These are phyloP conservation scores for Fusarium tanahbumbuense DNA, from an alignment of 2,329 filamentous ascomycete species.

Conservation along the genomic window DNA sequence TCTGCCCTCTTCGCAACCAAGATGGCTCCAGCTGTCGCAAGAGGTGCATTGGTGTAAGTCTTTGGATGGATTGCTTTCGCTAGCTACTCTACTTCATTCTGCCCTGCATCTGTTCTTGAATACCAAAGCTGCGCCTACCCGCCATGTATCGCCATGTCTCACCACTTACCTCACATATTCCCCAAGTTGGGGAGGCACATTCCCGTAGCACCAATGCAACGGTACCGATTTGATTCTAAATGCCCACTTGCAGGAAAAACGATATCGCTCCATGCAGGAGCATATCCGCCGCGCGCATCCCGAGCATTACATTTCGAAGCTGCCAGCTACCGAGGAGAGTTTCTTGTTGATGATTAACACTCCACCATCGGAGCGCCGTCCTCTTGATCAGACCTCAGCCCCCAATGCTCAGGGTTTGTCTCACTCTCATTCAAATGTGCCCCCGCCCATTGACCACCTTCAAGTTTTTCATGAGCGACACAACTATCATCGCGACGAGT, in stretches of 20 bases:
- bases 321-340: conserved; percentile 97
- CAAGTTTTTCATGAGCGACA: conserved; percentile 56
- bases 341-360: conserved; percentile 96
- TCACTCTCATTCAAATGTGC: conserved; percentile 27
- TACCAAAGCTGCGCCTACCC: conserved; percentile 30
- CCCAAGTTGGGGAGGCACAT: conserved; percentile 22
- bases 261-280: conserved; percentile 99
- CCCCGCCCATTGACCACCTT: conserved; percentile 39
- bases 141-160: conserved; percentile 43
- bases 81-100: conserved; percentile 18
- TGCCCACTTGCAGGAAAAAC: conserved; percentile 76
- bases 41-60: conserved; percentile 96
- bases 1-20: conserved; percentile 94
- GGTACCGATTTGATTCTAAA: conserved; percentile 41
- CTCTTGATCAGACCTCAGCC: conserved; percentile 52
- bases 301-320: conserved; percentile 96
- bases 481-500: conserved; percentile 74
- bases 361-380: conserved; percentile 78
- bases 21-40: conserved; percentile 98
- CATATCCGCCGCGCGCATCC: conserved; percentile 97
- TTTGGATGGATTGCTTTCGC: conserved; percentile 21
- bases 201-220: conserved; percentile 31
- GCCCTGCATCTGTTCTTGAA: conserved; percentile 19
- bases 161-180: conserved; percentile 37
- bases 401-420: conserved; percentile 51